phyloP scores from a whole-genome alignment of 2,329 filamentous ascomycete genomes.

The Zymoseptoria pseudotritici region DNA sequence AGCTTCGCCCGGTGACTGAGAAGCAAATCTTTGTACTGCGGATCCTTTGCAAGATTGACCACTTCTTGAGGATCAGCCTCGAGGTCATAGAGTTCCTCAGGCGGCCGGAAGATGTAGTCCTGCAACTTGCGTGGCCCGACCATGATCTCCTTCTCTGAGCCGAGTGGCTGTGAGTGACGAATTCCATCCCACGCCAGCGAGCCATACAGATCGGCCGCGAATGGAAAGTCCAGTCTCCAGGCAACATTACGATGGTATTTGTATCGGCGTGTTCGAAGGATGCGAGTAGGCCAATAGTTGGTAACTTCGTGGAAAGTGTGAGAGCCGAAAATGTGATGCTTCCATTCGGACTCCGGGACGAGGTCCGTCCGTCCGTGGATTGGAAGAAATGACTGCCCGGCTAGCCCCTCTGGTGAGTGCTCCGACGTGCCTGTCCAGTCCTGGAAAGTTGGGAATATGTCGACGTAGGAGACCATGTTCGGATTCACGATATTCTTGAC shows the following conservation, averaged over 20 bases:
- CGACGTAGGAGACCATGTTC: constrained; percentile 41
- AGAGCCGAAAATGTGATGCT: constrained; percentile 41
- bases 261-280: constrained; percentile 36
- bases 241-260: constrained; percentile 48
- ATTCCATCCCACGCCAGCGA: constrained; percentile 40
- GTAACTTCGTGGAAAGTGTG: constrained; percentile 47
- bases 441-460: constrained; percentile 41
- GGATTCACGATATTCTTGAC: constrained; percentile 30
- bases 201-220: constrained; percentile 32
- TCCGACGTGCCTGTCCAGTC: constrained; percentile 31
- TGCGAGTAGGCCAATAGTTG: constrained; percentile 47
- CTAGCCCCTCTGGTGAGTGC: constrained; percentile 4
- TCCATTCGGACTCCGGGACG: constrained; percentile 23
- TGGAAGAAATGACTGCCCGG: constrained; percentile 35
- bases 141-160: constrained; percentile 19
- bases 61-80: constrained; percentile 41
- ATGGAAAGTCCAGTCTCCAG: constrained; percentile 27
- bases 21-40: constrained; percentile 28
- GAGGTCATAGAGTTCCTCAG: constrained; percentile 44
- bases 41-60: constrained; percentile 35
- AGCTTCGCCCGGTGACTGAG: constrained; percentile 27
- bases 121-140: constrained; percentile 37
- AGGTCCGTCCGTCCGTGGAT: constrained; percentile 23
- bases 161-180: constrained; percentile 29
- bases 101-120: constrained; percentile 38